phyloP scores from a whole-genome alignment of 2,329 filamentous ascomycete species.

The Fusarium chuoi region DNA sequence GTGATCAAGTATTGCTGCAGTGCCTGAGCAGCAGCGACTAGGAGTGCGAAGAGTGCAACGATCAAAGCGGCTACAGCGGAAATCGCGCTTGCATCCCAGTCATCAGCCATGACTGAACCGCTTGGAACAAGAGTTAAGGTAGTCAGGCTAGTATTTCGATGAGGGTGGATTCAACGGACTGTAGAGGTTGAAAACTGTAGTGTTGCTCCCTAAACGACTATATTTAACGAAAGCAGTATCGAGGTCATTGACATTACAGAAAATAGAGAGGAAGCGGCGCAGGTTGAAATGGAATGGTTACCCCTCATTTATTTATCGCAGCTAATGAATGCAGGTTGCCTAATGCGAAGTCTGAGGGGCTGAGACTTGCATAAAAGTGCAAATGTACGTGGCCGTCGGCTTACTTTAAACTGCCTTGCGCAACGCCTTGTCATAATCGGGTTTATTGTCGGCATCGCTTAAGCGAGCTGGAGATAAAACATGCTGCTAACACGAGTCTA shows the following conservation, averaged over 20 bases:
- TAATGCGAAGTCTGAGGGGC: not conserved
- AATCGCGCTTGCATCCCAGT: not conserved
- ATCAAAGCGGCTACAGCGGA: not conserved
- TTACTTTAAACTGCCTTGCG: not conserved
- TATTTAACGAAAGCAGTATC: no score
- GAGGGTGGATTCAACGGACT: rapidly evolving
- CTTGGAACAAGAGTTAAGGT: not conserved
- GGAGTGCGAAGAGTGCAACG: not conserved
- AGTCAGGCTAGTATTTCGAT: rapidly evolving
- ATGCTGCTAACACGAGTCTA: no score
- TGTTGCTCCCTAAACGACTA: rapidly evolving
- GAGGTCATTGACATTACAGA: no score
- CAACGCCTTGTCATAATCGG: not conserved
- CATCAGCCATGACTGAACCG: not conserved
- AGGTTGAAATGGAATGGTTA: not conserved
- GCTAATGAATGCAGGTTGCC: not conserved
- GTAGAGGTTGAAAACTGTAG: not conserved
- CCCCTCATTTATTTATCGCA: not conserved
- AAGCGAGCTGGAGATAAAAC: not conserved
- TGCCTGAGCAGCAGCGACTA: not conserved
- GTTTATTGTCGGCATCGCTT: not conserved
- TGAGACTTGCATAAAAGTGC: not conserved
- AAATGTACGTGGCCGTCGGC: not conserved
- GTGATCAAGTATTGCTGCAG: not conserved
- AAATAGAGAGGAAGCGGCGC: not conserved